These are phyloP conservation scores for Globisporangium polare DNA, from an alignment of 352 stramenopile species.

Conservation along the genomic window DNA sequence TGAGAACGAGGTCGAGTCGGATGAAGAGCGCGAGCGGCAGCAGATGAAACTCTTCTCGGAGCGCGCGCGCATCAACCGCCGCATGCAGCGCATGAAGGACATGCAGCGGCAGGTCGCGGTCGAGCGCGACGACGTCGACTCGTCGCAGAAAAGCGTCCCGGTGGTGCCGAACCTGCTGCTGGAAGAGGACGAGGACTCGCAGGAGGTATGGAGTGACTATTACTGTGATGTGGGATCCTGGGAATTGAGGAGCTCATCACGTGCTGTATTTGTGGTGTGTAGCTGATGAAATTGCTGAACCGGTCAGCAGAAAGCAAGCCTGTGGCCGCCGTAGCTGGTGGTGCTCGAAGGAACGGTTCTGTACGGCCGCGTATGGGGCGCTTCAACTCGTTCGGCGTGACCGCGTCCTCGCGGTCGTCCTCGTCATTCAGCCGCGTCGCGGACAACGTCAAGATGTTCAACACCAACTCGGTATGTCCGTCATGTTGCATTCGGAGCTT, in stretches of 20 bases:
- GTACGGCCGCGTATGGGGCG: slow-evolving; percentile 35
- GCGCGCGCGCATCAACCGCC: slow-evolving; percentile 73
- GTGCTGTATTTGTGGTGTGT: slow-evolving; percentile 1
- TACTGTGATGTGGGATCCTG: background rate
- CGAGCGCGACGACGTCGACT: slow-evolving; percentile 34
- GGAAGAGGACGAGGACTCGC: slow-evolving; percentile 78
- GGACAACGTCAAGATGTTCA: slow-evolving; percentile 73
- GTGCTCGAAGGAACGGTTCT: slow-evolving; percentile 1
- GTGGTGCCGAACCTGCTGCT: slow-evolving; percentile 55
- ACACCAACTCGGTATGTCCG: slow-evolving; percentile 48
- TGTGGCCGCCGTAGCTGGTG: background rate
- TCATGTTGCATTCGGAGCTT: background rate
- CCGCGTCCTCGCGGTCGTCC: slow-evolving; percentile 32
- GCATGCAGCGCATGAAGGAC: slow-evolving; percentile 85
- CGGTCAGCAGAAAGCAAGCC: slow-evolving; percentile 12
- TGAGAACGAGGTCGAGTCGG: slow-evolving; percentile 59
- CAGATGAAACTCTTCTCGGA: slow-evolving; percentile 88
- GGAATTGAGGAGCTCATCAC: background rate
- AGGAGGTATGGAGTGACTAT: slow-evolving; percentile 41
- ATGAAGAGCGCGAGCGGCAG: slow-evolving; percentile 76
- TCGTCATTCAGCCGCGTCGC: slow-evolving; percentile 69
- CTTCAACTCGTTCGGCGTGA: slow-evolving; percentile 57
- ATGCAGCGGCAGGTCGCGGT: slow-evolving; percentile 57
- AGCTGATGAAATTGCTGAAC: slow-evolving; percentile 60
- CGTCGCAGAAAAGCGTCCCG: slow-evolving; percentile 14